phyloP scores from a whole-genome alignment of 129 eudicot species.

The Centella asiatica region DNA sequence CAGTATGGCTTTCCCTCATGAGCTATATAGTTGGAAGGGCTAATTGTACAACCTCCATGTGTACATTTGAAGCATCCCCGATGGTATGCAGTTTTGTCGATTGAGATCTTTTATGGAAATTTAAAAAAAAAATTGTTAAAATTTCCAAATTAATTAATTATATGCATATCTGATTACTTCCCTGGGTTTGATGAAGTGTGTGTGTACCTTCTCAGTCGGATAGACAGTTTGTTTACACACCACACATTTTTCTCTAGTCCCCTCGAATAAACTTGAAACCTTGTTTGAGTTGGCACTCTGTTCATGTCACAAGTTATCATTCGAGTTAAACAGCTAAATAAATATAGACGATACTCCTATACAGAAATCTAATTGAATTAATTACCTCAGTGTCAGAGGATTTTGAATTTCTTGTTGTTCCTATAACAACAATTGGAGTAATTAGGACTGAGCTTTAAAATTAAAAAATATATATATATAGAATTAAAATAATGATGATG shows the following conservation, averaged over 20 bases:
- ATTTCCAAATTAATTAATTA: background rate
- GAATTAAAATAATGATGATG: background rate
- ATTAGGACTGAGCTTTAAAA: background rate
- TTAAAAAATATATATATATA: background rate
- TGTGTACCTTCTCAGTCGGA: slow-evolving; percentile 92
- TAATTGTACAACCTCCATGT: slow-evolving; percentile 75
- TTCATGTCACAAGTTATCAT: background rate
- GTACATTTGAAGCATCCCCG: slow-evolving; percentile 71
- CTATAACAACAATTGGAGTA: slow-evolving; percentile 20
- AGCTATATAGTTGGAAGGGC: slow-evolving; percentile 74
- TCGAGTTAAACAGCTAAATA: background rate
- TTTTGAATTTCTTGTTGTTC: slow-evolving; percentile 46
- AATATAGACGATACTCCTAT: no score
- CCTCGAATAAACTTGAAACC: slow-evolving; percentile 56
- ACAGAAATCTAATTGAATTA: background rate
- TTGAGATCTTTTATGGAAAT: slow-evolving; percentile 34
- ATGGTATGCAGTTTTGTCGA: slow-evolving; percentile 57
- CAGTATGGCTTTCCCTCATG: slow-evolving; percentile 64
- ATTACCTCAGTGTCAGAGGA: slow-evolving; percentile 39
- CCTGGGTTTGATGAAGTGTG: no score
- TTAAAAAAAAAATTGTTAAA: background rate
- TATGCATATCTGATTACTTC: no score
- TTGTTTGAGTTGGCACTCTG: slow-evolving; percentile 24
- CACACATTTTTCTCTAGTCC: slow-evolving; percentile 72
- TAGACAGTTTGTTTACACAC: slow-evolving; percentile 77